These are phyloP conservation scores for Akebia trifoliata DNA, from an alignment of 164 flowering plant genomes.

Conservation along the genomic window DNA sequence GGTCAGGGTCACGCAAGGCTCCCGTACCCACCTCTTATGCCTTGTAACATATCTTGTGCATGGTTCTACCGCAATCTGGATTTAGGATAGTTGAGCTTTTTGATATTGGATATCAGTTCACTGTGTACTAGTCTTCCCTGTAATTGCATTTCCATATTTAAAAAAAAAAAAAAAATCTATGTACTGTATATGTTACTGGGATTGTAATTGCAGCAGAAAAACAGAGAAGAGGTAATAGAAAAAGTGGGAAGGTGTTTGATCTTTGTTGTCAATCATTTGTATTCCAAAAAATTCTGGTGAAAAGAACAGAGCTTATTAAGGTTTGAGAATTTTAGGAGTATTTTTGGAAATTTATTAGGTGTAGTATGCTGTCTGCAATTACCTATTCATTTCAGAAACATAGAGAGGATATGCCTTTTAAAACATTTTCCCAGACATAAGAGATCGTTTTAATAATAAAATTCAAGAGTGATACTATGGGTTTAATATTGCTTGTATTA, in stretches of 20 bases:
- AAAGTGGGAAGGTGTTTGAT: background rate
- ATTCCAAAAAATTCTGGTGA: too few species aligned
- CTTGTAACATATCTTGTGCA: slow-evolving; percentile 14
- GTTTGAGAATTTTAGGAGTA: too few species aligned
- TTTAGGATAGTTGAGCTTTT: slow-evolving; percentile 7
- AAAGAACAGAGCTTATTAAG: too few species aligned
- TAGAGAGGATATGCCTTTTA: too few species aligned
- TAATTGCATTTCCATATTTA: slow-evolving; percentile 27
- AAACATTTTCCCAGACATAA: too few species aligned
- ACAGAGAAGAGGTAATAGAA: slow-evolving; percentile 10
- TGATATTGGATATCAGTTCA: slow-evolving; percentile 17
- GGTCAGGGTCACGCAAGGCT: slow-evolving; percentile 17
- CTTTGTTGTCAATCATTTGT: too few species aligned
- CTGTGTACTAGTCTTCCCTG: slow-evolving; percentile 18
- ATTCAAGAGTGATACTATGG: too few species aligned
- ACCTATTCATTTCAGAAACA: too few species aligned
- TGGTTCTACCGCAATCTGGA: background rate
- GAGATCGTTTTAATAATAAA: too few species aligned
- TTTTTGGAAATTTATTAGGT: too few species aligned
- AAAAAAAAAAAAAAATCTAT: slow-evolving; percentile 16
- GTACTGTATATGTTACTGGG: slow-evolving; percentile 26
- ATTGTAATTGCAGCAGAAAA: slow-evolving; percentile 26
- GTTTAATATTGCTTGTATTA: too few species aligned
- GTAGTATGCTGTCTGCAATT: too few species aligned
- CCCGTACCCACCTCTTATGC: slow-evolving; percentile 24